Conservation (phyloP, 352 stramenopile genomes). For the Globisporangium rhizosaccharum region DNA sequence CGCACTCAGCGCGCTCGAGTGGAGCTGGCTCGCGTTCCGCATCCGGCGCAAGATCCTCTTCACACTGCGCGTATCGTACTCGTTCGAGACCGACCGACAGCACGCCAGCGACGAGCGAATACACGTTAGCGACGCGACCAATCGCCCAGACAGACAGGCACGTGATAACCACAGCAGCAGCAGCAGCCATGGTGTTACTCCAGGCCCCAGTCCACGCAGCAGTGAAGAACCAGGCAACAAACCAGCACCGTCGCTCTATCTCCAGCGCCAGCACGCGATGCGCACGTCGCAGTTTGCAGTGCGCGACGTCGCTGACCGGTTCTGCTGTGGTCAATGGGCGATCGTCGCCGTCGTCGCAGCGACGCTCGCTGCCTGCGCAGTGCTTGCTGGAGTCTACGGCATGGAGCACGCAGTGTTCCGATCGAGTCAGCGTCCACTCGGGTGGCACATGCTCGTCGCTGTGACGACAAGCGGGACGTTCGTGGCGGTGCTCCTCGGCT, state of each 20-base stretch:
- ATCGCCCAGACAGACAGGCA: neutral
- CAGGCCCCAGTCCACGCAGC: neutral
- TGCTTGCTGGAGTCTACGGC: constrained; percentile 19
- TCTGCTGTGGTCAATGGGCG: constrained; percentile 26
- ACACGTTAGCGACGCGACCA: neutral
- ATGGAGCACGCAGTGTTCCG: constrained; percentile 25
- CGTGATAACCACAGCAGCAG: neutral
- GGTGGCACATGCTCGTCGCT: constrained; percentile 32
- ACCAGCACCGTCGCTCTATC: neutral
- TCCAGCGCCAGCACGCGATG: constrained; percentile 10
- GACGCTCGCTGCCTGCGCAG: constrained; percentile 4
- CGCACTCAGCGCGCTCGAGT: constrained; percentile 37
- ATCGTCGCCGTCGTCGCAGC: constrained; percentile 14
- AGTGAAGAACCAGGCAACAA: too few relatives aligned
- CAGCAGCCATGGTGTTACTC: neutral
- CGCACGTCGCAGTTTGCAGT: constrained; percentile 21
- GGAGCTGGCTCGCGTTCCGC: constrained; percentile 43
- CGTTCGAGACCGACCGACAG: neutral
- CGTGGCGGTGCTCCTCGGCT: constrained; percentile 29
- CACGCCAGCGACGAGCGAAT: neutral
- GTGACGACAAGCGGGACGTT: constrained; percentile 24
- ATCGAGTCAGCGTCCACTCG: constrained; percentile 9
- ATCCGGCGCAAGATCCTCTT: constrained; percentile 40
- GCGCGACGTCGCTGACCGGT: constrained; percentile 15
- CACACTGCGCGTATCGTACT: constrained; percentile 14